These are phyloP conservation scores for Ophiocordyceps camponoti-saundersi DNA, from an alignment of 2,329 filamentous ascomycete genomes.

Conservation along the genomic window DNA sequence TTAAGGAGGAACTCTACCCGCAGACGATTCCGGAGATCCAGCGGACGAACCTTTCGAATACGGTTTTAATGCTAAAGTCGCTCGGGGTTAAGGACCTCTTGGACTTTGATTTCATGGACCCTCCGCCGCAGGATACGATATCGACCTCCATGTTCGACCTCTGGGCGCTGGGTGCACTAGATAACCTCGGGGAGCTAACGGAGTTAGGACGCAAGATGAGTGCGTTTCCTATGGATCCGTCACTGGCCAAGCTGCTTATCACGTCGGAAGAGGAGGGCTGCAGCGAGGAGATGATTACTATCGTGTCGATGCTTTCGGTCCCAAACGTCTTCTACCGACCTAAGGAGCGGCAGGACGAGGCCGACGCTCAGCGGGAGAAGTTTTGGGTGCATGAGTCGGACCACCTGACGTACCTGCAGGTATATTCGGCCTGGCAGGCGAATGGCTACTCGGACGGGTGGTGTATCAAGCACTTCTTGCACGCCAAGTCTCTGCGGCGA, in stretches of 20 bases:
- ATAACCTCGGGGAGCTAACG: conserved; percentile 88
- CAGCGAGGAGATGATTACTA: conserved; percentile 84
- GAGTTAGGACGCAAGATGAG: conserved; percentile 92
- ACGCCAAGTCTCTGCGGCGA: conserved; percentile 72
- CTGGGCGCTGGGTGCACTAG: conserved; percentile 77
- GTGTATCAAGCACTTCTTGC: conserved; percentile 97
- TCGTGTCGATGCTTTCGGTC: conserved; percentile 86
- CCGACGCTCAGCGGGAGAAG: conserved; percentile 93
- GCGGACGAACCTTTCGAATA: conserved; percentile 77
- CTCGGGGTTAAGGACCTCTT: conserved; percentile 98
- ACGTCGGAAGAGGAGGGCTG: conserved; percentile 75
- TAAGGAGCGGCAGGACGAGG: conserved; percentile 91
- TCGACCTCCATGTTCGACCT: conserved; percentile 88
- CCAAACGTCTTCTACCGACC: conserved; percentile 84
- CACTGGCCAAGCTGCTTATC: conserved; percentile 79
- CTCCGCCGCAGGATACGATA: conserved; percentile 94
- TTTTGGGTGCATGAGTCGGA: conserved; percentile 93
- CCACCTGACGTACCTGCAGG: conserved; percentile 85
- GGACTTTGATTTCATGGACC: conserved; percentile 98
- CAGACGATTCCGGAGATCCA: conserved; percentile 96
- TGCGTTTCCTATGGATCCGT: conserved; percentile 94
- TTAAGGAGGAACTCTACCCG: conserved; percentile 91
- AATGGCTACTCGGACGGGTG: conserved; percentile 69
- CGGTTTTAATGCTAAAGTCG: conserved; percentile 93
- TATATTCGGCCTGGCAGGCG: conserved; percentile 93